Conservation (phyloP, 2,329 filamentous ascomycete genomes). For the Falciphora oryzae region DNA sequence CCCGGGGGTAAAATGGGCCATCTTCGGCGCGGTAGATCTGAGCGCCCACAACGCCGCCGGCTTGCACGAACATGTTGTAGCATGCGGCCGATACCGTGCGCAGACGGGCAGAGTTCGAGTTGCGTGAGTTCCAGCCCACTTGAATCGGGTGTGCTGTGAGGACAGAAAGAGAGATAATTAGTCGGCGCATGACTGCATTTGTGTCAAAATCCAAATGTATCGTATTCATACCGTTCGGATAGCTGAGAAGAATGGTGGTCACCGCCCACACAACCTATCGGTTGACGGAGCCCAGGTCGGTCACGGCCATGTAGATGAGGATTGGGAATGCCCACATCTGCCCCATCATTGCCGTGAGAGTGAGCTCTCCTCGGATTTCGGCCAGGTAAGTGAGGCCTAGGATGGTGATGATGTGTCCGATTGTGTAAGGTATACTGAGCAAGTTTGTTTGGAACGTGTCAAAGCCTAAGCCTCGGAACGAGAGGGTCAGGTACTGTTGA, state of each 20-base stretch:
- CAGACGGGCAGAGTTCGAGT: constrained; percentile 56
- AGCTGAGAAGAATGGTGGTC: constrained; percentile 34
- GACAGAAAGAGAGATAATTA: not conserved
- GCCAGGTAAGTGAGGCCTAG: constrained; percentile 31
- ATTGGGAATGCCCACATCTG: constrained; percentile 58
- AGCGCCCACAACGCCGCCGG: constrained; percentile 33
- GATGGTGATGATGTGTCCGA: constrained; percentile 31
- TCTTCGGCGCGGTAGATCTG: constrained; percentile 35
- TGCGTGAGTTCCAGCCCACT: constrained; percentile 45
- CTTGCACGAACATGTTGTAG: constrained; percentile 53
- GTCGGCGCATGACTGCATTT: not conserved
- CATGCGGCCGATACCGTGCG: constrained; percentile 56
- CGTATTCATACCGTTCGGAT: constrained; percentile 30
- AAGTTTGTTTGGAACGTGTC: constrained; percentile 57
- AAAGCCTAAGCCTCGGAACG: constrained; percentile 51
- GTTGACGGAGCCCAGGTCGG: constrained; percentile 30
- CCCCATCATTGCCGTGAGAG: constrained; percentile 39
- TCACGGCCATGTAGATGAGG: constrained; percentile 42
- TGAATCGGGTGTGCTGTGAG: constrained; percentile 38
- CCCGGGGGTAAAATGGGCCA: constrained; percentile 43
- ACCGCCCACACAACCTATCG: constrained; percentile 37
- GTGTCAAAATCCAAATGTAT: not conserved
- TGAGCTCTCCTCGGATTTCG: constrained; percentile 43
- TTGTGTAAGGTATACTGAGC: constrained; percentile 50
- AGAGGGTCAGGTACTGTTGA: constrained; percentile 52